Base-by-base conservation (phyloP, 1,284 basidiomycete species). In the Irpex sp. region DNA sequence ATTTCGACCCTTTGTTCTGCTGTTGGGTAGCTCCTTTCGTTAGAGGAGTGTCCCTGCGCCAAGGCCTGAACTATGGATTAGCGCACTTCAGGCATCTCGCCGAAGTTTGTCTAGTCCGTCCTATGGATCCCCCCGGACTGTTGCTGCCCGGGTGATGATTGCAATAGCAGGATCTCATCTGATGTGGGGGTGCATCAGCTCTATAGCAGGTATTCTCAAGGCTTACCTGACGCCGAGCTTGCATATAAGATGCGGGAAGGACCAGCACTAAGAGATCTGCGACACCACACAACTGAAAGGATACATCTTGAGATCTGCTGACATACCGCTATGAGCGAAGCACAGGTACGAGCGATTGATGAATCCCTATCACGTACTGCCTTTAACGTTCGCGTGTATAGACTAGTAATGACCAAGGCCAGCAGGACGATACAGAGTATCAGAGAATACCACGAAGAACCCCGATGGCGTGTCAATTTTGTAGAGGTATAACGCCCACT, bases 381-480 rank as follows among this genome's bases (percentile, higher is more conserved):
- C 17, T 21, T 35, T 63, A 33, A 60, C 13, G 36, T 39, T 9
- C 46, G 5, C 50, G n/a, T 15, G 6, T n/a, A 13, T 49, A 65
- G 61, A 35, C 58, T 11, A 50, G 36, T 53, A 33, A 17, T 50
- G 49, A 50, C 49, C 61, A 51, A 50, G 59, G 55, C 17, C 47
- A 54, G 26, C 43, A 61, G n/a, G 50, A 19, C 33, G 61, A 60
- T 15, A 47, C 51, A n/a, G 63, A 61, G 8, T 17, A 39, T 35
- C 53, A 55, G 43, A 67, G 67, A 63, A 68, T 69, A 58, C 71
- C 70, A 50, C 64, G 70, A 17, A 61, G 71, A 60, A 72, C 71
- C 43, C 69, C 71, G 15, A 72, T 72, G 71, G 71, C 71, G 6
- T 72, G 71, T 58, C 67, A 68, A 57, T 72, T 72, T 62, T 72